Conservation (phyloP, 1,139 yeast species). For the Suhomyces taliae region DNA sequence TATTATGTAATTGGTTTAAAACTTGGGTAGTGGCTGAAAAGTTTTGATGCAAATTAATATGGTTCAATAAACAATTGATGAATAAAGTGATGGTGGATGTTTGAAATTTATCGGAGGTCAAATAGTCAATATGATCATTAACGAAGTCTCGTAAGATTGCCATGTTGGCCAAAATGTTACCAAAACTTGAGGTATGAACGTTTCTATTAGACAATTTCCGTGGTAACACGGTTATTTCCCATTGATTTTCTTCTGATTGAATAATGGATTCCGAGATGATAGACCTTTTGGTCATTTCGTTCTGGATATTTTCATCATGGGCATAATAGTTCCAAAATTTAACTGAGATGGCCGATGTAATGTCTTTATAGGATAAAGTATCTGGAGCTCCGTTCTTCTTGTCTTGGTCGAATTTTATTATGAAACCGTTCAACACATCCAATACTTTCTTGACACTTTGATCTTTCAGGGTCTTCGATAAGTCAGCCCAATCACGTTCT, state of each 20-base stretch:
- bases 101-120: slow-evolving; percentile 17
- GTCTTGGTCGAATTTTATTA: slow-evolving; percentile 15
- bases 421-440: slow-evolving; percentile 33
- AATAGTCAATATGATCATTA: slow-evolving; percentile 25
- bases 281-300: slow-evolving; percentile 11
- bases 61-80: slow-evolving; percentile 40
- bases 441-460: slow-evolving; percentile 29
- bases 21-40: slow-evolving; percentile 32
- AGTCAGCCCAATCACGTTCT: slow-evolving; percentile 12
- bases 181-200: slow-evolving; percentile 24
- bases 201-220: slow-evolving; percentile 24
- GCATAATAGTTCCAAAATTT: slow-evolving; percentile 29
- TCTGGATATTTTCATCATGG: slow-evolving; percentile 25
- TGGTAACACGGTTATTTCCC: slow-evolving; percentile 15
- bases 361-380: slow-evolving; percentile 28
- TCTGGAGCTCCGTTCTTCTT: slow-evolving; percentile 1
- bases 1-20: slow-evolving; percentile 20
- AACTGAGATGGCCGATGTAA: slow-evolving; percentile 31
- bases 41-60: slow-evolving; percentile 36
- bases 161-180: slow-evolving; percentile 37
- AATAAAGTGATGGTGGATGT: slow-evolving; percentile 29
- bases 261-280: slow-evolving; percentile 14
- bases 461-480: slow-evolving; percentile 18
- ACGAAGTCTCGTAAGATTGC: slow-evolving; percentile 26
- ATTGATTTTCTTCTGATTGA: slow-evolving; percentile 16